These are phyloP conservation scores for Phytophthora agathidicida DNA, from an alignment of 352 stramenopile species.

Conservation along the genomic window DNA sequence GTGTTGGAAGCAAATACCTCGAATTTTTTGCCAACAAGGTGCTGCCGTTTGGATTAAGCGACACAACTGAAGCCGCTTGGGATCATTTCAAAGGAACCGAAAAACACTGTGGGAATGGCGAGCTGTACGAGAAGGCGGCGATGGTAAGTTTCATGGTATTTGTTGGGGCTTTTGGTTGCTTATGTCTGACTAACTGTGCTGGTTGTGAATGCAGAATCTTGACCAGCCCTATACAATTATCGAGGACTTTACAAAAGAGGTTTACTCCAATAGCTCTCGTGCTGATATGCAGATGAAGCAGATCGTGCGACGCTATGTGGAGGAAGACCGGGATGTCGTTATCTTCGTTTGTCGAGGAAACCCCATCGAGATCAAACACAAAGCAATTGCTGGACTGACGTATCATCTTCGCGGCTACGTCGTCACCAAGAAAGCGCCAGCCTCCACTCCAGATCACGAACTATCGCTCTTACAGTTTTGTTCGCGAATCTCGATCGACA, in stretches of 20 bases:
- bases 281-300: constrained; percentile 36
- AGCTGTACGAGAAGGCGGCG: constrained; percentile 37
- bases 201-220: constrained; percentile 25
- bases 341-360: constrained; percentile 26
- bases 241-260: constrained; percentile 35
- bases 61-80: constrained; percentile 32
- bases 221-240: constrained; percentile 34
- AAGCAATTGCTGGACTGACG: constrained; percentile 21
- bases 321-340: constrained; percentile 26
- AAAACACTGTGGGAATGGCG: constrained; percentile 31
- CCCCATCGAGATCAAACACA: constrained; percentile 35
- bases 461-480: constrained; percentile 58
- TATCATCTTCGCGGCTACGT: constrained; percentile 35
- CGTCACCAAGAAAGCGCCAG: constrained; percentile 43
- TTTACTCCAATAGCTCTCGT: constrained; percentile 29
- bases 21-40: constrained; percentile 44
- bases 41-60: constrained; percentile 31
- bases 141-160: constrained; percentile 15
- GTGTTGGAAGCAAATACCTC: constrained; percentile 35
- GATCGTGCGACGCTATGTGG: constrained; percentile 34
- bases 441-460: constrained; percentile 33
- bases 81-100: constrained; percentile 37
- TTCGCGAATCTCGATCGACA: constrained; percentile 54
- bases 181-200: constrained; percentile 2
- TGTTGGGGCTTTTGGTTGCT: neutral